Evolutionary conservation across 192 early-diverging fungal species (phyloP).

Genomic region (Coemansia furcata): DNA sequence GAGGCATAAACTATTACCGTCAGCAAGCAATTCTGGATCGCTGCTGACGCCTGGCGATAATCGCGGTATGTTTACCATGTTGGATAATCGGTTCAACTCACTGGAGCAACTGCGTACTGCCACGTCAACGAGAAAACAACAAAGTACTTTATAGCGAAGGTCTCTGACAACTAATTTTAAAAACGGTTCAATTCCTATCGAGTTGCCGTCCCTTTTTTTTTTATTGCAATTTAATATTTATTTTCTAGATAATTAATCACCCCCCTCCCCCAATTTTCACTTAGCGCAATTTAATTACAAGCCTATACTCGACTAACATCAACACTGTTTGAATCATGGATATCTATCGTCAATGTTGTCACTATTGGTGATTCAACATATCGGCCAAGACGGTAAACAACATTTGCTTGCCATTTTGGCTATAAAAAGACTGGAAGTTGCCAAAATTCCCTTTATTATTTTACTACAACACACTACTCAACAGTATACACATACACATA

Average conservation of each 20-base stretch:
- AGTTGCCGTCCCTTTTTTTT: not conserved
- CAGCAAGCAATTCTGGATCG: not conserved
- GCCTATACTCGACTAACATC: too few relatives aligned
- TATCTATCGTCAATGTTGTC: not conserved
- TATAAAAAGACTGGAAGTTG: too few relatives aligned
- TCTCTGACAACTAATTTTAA: constrained; percentile 7
- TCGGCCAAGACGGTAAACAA: too few relatives aligned
- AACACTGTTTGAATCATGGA: not conserved
- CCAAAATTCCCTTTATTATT: too few relatives aligned
- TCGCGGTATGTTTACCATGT: not conserved
- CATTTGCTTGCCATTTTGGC: too few relatives aligned
- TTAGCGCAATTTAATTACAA: not conserved
- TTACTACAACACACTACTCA: too few relatives aligned
- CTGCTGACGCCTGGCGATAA: not conserved
- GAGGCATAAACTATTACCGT: not conserved
- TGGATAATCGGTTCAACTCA: constrained; percentile 1
- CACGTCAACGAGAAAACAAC: constrained; percentile 7
- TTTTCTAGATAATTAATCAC: not conserved
- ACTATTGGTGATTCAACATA: not conserved
- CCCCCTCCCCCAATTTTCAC: not conserved
- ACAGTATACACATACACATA: too few relatives aligned
- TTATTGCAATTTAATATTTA: not conserved
- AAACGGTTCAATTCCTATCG: not conserved
- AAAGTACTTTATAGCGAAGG: not conserved
- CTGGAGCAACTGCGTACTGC: constrained; percentile 12